These are phyloP conservation scores for Rhodotorula glutinis DNA, from an alignment of 1,284 basidiomycete species.

Conservation along the genomic window DNA sequence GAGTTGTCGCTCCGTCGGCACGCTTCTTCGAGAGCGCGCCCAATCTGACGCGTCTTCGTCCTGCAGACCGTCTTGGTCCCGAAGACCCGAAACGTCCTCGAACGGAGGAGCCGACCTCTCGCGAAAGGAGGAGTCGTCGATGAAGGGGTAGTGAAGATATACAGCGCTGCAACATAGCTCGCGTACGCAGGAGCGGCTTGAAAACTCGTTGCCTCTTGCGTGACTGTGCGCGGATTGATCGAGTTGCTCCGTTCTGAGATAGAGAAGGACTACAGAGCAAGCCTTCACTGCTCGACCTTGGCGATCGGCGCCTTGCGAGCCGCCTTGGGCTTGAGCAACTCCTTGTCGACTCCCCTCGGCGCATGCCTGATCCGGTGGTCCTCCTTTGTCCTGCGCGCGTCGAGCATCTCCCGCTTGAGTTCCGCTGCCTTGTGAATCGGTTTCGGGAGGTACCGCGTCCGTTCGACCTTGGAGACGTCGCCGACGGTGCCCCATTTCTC, in stretches of 20 bases:
- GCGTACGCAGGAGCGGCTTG: no score
- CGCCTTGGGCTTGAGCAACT: slow-evolving; percentile 83
- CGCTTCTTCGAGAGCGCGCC: neutral
- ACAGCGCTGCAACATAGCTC: no score
- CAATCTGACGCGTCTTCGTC: neutral
- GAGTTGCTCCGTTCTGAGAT: no score
- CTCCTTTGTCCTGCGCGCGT: slow-evolving; percentile 84
- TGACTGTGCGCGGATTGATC: no score
- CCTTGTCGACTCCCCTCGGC: slow-evolving; percentile 72
- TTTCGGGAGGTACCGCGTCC: slow-evolving; percentile 85
- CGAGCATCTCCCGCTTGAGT: slow-evolving; percentile 91
- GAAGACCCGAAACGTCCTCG: slow-evolving; percentile 26
- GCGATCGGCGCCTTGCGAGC: slow-evolving; percentile 67
- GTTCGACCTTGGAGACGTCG: slow-evolving; percentile 75
- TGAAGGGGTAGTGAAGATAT: neutral
- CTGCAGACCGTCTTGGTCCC: slow-evolving; percentile 15
- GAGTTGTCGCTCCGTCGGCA: neutral
- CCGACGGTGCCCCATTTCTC: slow-evolving; percentile 83
- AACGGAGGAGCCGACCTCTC: slow-evolving; percentile 14
- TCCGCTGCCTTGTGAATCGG: slow-evolving; percentile 81
- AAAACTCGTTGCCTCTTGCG: no score
- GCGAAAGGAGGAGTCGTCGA: neutral
- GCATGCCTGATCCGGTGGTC: slow-evolving; percentile 68
- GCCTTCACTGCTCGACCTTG: slow-evolving; percentile 24
- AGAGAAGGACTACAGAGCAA: neutral